Evolutionary conservation across 2,329 filamentous ascomycete genomes (phyloP).

Genomic region (Neofusicoccum umdonicola): DNA sequence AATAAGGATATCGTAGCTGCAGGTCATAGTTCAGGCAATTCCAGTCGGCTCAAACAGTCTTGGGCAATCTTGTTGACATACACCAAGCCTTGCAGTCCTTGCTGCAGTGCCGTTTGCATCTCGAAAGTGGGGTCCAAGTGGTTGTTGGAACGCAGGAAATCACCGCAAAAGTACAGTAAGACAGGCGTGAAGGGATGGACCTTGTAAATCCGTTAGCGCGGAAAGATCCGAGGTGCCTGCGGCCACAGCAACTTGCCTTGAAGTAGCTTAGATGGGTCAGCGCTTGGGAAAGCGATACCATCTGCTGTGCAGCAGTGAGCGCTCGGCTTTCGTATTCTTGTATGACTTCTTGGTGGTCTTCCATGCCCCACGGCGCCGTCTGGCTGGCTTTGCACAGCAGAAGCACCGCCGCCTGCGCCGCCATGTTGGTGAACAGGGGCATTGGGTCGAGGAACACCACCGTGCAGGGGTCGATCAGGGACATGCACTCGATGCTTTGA

Average conservation of each 20-base stretch:
- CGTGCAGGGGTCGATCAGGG: neutral
- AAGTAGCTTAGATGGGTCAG: slow-evolving; percentile 13
- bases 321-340: neutral
- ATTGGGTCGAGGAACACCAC: neutral
- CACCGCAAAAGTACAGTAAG: too few species aligned
- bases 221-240: too few species aligned
- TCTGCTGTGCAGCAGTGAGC: neutral
- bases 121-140: too few species aligned
- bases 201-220: too few species aligned
- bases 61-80: too few species aligned
- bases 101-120: too few species aligned
- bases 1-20: too few species aligned
- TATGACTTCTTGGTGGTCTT: slow-evolving; percentile 2
- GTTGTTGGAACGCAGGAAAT: too few species aligned
- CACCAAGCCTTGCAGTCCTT: too few species aligned
- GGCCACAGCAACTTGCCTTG: neutral
- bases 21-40: too few species aligned
- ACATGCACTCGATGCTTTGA: neutral
- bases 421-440: slow-evolving; percentile 11
- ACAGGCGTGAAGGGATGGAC: too few species aligned
- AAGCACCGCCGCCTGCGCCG: slow-evolving; percentile 3
- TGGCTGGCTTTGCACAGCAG: slow-evolving; percentile 6
- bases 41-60: too few species aligned
- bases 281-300: slow-evolving; percentile 1
- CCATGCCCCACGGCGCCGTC: slow-evolving; percentile 3